Percentiles rank a stretch among this genome's conserved stretches.
phyloP scores from a whole-genome alignment of 2,329 filamentous ascomycete species.

The Aspergillus sclerotialis region DNA sequence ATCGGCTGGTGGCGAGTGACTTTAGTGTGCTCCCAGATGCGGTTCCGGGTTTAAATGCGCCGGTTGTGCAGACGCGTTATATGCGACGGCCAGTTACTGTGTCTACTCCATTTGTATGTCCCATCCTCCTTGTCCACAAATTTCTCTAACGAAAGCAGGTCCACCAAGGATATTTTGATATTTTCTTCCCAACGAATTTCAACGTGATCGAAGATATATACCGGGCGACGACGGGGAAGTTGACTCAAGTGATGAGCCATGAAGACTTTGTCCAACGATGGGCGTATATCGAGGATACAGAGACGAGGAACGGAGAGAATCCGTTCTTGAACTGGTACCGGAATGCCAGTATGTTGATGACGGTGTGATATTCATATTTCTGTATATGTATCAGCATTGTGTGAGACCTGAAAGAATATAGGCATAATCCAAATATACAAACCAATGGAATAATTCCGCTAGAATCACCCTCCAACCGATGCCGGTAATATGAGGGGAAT shows the following conservation, averaged over 20 bases:
- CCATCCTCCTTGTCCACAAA: background rate
- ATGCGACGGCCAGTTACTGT: constrained; percentile 82
- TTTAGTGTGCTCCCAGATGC: constrained; percentile 82
- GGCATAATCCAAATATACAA: background rate
- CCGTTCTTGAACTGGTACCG: constrained; percentile 88
- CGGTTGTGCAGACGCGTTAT: constrained; percentile 93
- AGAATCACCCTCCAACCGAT: too few relatives aligned
- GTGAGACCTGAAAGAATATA: background rate
- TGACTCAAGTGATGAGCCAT: constrained; percentile 78
- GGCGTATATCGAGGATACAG: constrained; percentile 84
- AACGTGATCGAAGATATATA: constrained; percentile 85
- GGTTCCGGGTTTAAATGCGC: constrained; percentile 77
- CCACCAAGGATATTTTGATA: constrained; percentile 98
- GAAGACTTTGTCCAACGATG: constrained; percentile 86
- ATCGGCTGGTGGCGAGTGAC: constrained; percentile 82
- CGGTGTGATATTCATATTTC: constrained; percentile 49
- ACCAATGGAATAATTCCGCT: too few relatives aligned
- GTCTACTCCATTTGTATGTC: constrained; percentile 73
- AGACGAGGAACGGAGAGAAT: constrained; percentile 86
- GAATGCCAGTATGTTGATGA: constrained; percentile 89
- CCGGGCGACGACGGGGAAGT: constrained; percentile 82
- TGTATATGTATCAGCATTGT: background rate
- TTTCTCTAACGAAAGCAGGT: constrained; percentile 49
- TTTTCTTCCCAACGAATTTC: constrained; percentile 96
- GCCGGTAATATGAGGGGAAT: too few relatives aligned